Base-by-base conservation (phyloP, 192 early-diverging fungal species). In the Martensiomyces pterosporus region DNA sequence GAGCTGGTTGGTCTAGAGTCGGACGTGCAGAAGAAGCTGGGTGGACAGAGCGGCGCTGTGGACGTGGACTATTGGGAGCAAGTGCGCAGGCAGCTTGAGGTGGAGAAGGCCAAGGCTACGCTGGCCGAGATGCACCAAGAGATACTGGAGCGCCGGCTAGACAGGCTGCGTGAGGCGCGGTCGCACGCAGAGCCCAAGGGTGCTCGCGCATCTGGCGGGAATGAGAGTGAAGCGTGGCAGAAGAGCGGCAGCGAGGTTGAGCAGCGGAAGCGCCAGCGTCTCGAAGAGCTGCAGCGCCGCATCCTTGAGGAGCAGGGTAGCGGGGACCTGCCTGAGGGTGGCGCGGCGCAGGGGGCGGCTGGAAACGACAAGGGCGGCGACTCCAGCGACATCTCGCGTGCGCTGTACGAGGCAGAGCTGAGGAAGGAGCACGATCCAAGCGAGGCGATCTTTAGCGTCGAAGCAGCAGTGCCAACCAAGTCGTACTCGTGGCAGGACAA, bases 11-110 rank as follows among this genome's bases (percentile, higher is more conserved):
- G 80, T 10, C 78, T 95, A 29, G 84, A 92, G 50, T 55, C 56
- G 1, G 88, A 94, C 40, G 85, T 96, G 24, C 79, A 85, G 40
- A 52, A 62, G 3, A 89, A 92, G 53, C 67, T 98, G 21, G 57
- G 58, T 9, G 73, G 77, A 1, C 75, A 35, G 32, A 44, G 67
- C 16, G 87, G 79, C 14, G 77, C 79, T 4, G 81, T 93, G 14
- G 94, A 96, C 68, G 87, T 93, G 2, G 94, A 98, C 27, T 98
- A 94, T 57, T 98, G 94, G 94, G 93, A 94, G 46, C 79, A 82
- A 1, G 67, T 92, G 12, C 62, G 93, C 44, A 80, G 81, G 24
- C 81, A 80, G 33, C 52, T 93, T 32, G 76, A 80, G 7, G 89
- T 93, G 0, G 89, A 85, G 78, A 91, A 88, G 64, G 87, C 93